These are phyloP conservation scores for Excoecaria agallocha DNA, from an alignment of 345 rosid species.

Conservation along the genomic window DNA sequence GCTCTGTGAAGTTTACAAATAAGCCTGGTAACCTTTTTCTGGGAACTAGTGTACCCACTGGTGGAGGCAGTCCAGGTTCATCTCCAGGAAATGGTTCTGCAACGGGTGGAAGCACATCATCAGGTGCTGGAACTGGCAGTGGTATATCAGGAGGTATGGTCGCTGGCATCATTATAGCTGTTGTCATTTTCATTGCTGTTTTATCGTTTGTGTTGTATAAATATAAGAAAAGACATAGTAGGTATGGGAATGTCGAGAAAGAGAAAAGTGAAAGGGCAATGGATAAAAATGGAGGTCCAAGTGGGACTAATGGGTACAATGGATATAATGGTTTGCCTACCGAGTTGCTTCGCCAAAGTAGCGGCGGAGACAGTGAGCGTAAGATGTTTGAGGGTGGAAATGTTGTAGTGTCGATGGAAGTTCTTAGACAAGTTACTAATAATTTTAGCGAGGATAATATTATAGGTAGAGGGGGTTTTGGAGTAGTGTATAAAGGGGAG, in stretches of 20 bases:
- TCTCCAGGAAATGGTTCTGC: background rate
- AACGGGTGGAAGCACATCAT: background rate
- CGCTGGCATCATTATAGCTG: constrained; percentile 20
- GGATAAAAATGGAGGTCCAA: constrained; percentile 6
- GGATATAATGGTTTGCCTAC: constrained; percentile 7
- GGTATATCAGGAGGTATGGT: constrained; percentile 16
- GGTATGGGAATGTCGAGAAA: constrained; percentile 11
- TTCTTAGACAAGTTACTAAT: constrained; percentile 25
- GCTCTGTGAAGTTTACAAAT: background rate
- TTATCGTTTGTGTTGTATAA: constrained; percentile 15
- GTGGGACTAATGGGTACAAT: constrained; percentile 16
- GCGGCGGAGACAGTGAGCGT: constrained; percentile 13
- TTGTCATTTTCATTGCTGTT: constrained; percentile 17
- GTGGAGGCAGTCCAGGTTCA: constrained; percentile 7
- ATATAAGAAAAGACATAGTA: constrained; percentile 8
- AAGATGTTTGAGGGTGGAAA: constrained; percentile 27
- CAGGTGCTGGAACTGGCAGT: constrained; percentile 2
- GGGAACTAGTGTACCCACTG: background rate
- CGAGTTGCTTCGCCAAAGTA: constrained; percentile 11
- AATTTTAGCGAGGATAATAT: constrained; percentile 23
- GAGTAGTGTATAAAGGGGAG: constrained; percentile 27
- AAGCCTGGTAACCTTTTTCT: constrained; percentile 17
- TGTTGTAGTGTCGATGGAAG: constrained; percentile 24
- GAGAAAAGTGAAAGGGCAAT: background rate
- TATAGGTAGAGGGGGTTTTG: constrained; percentile 29